Base-by-base conservation (phyloP, 495 filamentous ascomycete species). In the Oleoguttula mirabilis region DNA sequence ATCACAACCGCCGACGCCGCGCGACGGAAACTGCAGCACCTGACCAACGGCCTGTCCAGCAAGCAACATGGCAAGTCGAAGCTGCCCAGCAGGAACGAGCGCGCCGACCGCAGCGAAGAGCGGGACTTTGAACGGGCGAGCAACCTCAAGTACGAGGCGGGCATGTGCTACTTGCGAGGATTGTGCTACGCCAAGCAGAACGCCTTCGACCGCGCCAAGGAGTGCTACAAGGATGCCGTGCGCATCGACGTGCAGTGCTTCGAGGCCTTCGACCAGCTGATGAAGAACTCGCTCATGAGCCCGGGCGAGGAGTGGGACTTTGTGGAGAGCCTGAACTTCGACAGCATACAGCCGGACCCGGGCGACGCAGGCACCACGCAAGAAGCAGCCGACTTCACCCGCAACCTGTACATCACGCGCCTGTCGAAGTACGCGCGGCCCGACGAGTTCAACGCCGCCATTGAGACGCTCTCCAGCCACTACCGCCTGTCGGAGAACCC, bases 171-270 rank as follows among this genome's bases (percentile, higher is more conserved):
- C 62, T 66, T 99, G 25, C 71, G 90, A 17, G 90, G 90, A 3
- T 70, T 93, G 19, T 95, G 93, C 64, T 95, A 84, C 55, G 88
- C 90, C 14, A 95, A 94, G 61, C 85, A 93, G 63, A 99, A 96
- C 61, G 83, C 88, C 11, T 96, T 95, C 50, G 92, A 99, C 56
- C 79, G 88, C 20, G 90, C 90, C 25, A 94, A 94, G 54, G 87
- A 95, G 55, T 95, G 92, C 63, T 99, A 95, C 69, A 95, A 94
- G 65, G 84, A 92, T 52, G 90, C 90, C 5, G 84, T 96, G 31
- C 72, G 83, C 35, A 95, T 99, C 55, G 92, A 99, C 58, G 87
- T 96, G 4, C 88, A 95, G 58, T 99, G 90, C 60, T 96, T 92
- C 55, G 90, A 99, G 58, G 90, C 90, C 2, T 96, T 96, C 55